Base-by-base conservation (phyloP, 352 stramenopile species). In the Phytophthora fragariae region DNA sequence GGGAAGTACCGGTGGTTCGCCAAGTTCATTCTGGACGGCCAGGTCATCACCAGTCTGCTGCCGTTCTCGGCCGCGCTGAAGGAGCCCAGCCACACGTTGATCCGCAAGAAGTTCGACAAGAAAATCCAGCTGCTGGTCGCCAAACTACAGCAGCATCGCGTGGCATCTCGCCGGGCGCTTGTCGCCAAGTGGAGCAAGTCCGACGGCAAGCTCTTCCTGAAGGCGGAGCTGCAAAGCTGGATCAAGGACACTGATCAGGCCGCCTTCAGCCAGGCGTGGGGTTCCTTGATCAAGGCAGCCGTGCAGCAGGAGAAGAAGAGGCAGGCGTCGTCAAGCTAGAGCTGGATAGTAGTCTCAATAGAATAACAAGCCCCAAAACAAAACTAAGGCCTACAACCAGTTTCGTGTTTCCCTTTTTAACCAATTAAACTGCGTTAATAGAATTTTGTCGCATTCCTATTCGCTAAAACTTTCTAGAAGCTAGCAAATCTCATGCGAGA, bases 31-130 rank as follows among this genome's bases (percentile, higher is more conserved):
- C 75, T 97, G 33, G 88, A 96, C 54, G 88, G 89, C 0, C 73
- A 89, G 14, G 79, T 94, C 3, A 47, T 94, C 10, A 31, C 78
- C 0, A 83, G 79, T 33, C 73, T 97, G 55, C 95, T 92, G 39
- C 93, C 92, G 27, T 94, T 86, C 54, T 72, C 73, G 4, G 97
- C 74, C 57, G 93, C 91, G 5, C 87, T 98, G 24, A 97, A 87
- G 65, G 96, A 99, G 58, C 95, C 97, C 71, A 98, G 98, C 71
- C 98, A 98, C 67, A 87, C 88, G 67, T 55, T 94, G 27, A 90
- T 94, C 61, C 88, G 88, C 61, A 93, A 94, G 68, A 93, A 93
- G 58, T 96, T 96, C 56, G 89, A 96, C 82, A 92, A 88, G 74
- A 93, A 93, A 75, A 94, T 94, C 70, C 89, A 94, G 61, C 52